Conservation (phyloP, 2,329 filamentous ascomycete genomes). For the Mollisia scopiformis region DNA sequence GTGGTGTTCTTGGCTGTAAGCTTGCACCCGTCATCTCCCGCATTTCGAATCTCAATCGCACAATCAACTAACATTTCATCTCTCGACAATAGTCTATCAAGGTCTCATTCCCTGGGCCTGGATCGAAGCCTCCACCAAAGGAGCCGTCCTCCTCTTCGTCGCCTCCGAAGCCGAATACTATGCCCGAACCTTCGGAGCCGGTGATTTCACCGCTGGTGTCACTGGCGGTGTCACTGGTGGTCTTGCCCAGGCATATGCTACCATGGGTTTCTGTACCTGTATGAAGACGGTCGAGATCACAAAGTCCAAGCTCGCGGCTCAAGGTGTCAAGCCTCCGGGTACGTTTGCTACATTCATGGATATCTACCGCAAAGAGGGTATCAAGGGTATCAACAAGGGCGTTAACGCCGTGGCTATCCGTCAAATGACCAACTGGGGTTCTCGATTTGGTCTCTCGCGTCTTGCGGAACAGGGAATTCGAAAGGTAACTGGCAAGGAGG, state of each 20-base stretch:
- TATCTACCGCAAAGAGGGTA: constrained; percentile 93
- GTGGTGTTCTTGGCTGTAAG: constrained; percentile 93
- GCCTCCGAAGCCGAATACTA: constrained; percentile 98
- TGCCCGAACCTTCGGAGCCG: constrained; percentile 80
- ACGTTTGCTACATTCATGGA: constrained; percentile 96
- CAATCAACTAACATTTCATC: constrained; percentile 29
- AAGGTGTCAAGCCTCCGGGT: constrained; percentile 82
- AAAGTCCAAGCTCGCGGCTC: constrained; percentile 88
- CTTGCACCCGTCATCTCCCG: constrained; percentile 29
- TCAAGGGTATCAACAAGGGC: constrained; percentile 95
- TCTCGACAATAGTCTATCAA: constrained; percentile 78
- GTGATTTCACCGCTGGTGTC: constrained; percentile 88
- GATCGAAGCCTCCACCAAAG: constrained; percentile 99
- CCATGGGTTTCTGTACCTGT: constrained; percentile 99
- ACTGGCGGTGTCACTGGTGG: constrained; percentile 89
- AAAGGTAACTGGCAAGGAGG: constrained; percentile 74
- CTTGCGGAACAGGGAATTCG: constrained; percentile 91
- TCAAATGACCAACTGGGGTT: constrained; percentile 99
- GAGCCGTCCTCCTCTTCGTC: constrained; percentile 97
- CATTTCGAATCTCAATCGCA: neutral
- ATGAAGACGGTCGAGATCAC: constrained; percentile 99
- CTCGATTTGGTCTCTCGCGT: constrained; percentile 89
- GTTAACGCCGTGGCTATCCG: constrained; percentile 98
- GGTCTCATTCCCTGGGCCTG: constrained; percentile 99
- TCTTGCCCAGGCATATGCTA: constrained; percentile 97